A percentile compares a stretch with the other conserved stretches of the same genome.
These are phyloP conservation scores for Akanthomyces uredinophilus DNA, from an alignment of 2,329 filamentous ascomycete species.

Conservation along the genomic window DNA sequence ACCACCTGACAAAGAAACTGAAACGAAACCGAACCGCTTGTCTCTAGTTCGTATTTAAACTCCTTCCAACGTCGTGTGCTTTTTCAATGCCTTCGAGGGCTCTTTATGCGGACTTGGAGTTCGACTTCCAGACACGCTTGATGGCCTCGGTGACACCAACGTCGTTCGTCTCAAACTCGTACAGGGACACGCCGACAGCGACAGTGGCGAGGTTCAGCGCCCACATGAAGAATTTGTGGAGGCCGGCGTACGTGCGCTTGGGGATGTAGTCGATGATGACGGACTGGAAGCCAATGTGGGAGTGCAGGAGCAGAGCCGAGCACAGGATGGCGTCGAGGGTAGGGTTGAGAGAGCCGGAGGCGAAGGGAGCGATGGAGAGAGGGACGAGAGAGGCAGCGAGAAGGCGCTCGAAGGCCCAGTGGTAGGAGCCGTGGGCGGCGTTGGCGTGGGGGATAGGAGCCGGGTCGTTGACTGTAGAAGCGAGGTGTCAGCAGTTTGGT, in stretches of 20 bases:
- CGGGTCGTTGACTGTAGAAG: conserved; percentile 71
- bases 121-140: conserved; percentile 81
- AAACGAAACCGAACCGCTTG: conserved; percentile 1
- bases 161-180: conserved; percentile 99
- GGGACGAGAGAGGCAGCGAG: conserved; percentile 79
- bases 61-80: not conserved
- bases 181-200: conserved; percentile 79
- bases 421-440: conserved; percentile 87
- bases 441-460: conserved; percentile 65
- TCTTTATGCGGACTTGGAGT: conserved; percentile 31
- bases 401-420: conserved; percentile 94
- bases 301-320: conserved; percentile 80
- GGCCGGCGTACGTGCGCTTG: conserved; percentile 59
- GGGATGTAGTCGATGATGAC: conserved; percentile 91
- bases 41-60: not conserved
- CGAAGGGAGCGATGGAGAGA: conserved; percentile 85
- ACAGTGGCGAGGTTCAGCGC: conserved; percentile 72
- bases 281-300: conserved; percentile 91
- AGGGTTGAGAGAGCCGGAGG: conserved; percentile 85
- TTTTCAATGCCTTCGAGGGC: not conserved
- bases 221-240: conserved; percentile 68
- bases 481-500: conserved; percentile 8
- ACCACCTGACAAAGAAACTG: conserved; percentile 6
- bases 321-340: conserved; percentile 81
- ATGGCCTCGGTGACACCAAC: conserved; percentile 88